phyloP scores from a whole-genome alignment of 345 rosid species.

The Geranium rotundifolium region DNA sequence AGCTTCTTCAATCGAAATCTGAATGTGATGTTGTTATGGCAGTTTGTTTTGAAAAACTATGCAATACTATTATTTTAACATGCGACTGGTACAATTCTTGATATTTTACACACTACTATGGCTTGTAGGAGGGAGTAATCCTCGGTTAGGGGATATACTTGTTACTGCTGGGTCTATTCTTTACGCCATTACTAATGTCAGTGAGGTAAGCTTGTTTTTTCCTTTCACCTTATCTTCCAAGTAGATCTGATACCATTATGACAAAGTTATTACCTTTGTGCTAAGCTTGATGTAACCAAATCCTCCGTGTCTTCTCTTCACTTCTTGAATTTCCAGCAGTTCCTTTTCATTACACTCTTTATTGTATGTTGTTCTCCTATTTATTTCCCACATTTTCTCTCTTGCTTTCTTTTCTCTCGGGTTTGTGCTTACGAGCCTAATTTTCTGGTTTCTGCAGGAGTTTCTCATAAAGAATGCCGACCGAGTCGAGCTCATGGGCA shows the following conservation, averaged over 20 bases:
- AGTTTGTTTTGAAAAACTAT: too few relatives aligned
- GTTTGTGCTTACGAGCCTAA: not conserved
- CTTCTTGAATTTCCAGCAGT: too few relatives aligned
- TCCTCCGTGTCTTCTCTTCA: not conserved
- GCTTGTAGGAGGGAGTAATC: constrained; percentile 52
- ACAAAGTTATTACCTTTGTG: too few relatives aligned
- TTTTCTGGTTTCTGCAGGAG: constrained; percentile 32
- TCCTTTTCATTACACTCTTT: too few relatives aligned
- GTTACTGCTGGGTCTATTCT: constrained; percentile 65
- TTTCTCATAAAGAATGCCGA: constrained; percentile 74
- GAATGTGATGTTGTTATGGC: too few relatives aligned
- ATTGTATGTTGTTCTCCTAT: too few relatives aligned
- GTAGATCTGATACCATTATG: too few relatives aligned
- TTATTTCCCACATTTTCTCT: too few relatives aligned
- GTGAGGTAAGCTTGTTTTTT: constrained; percentile 39
- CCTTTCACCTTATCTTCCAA: not conserved
- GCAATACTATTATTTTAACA: too few relatives aligned
- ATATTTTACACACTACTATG: constrained; percentile 5
- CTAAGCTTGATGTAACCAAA: too few relatives aligned
- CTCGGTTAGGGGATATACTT: constrained; percentile 57
- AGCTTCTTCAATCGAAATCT: too few relatives aligned
- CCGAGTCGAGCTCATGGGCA: constrained; percentile 67
- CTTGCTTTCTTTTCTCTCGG: too few relatives aligned
- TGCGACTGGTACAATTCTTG: not conserved
- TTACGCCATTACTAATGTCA: constrained; percentile 56